Base-by-base conservation (phyloP, 192 early-diverging fungal genomes). In the Coemansia sp. region DNA sequence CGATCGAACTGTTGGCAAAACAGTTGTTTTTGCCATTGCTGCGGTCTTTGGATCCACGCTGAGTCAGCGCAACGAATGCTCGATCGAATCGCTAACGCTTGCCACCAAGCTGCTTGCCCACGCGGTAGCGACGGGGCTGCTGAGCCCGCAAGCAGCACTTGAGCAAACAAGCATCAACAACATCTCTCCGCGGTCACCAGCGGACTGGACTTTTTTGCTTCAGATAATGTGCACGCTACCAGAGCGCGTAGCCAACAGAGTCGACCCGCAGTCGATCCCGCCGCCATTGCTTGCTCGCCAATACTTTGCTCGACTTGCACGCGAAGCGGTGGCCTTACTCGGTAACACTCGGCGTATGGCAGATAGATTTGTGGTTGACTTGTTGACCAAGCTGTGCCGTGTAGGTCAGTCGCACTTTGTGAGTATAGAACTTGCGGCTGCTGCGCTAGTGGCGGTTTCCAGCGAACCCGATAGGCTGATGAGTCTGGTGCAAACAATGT, bases 351-450 rank as follows among this genome's bases (percentile, higher is more conserved):
- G n/a, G 60, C 11, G n/a, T 12, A 26, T 5, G 44, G 7, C 44
- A 1, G 10, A 8, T 4, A 34, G 33, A 14, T 15, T 16, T n/a
- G 30, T 69, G 0, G 59, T 49, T 2, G 78, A 76, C 34, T 63
- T 81, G 61, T 76, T 73, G 60, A 26, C 59, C 23, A 81, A 81
- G 44, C 24, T 81, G 21, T 81, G 78, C 24, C 70, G 78, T 2
- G 70, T 75, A 11, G 78, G 78, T 0, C 78, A 81, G 56, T 38
- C 34, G 5, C 57, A 70, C 12, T 39, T 23, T 7, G 21, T 81
- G 10, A 64, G 73, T 38, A 52, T 60, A 1, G 78, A 73, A 51
- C 53, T 81, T 10, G 71, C 78, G 0, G 66, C 73, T 5, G 58
- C 70, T 30, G 63, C 63, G 9, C 15, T 39, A 14, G 58, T 26